Percentiles rank a stretch among this genome's conserved stretches.
These are phyloP conservation scores for Candida chilensis DNA, from an alignment of 805 yeast species.

Conservation along the genomic window DNA sequence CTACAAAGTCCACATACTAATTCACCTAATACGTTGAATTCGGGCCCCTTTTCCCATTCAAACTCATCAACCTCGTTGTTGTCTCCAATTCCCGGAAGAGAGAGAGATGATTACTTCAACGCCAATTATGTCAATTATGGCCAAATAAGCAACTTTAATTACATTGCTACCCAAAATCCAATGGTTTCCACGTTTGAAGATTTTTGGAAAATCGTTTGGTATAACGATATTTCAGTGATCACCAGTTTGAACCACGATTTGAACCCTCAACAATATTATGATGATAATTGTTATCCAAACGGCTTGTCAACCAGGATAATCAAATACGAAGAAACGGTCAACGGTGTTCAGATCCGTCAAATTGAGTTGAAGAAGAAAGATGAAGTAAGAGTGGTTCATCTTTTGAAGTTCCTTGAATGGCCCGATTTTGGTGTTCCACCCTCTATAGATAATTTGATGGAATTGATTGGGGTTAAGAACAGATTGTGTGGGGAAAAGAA, in stretches of 20 bases:
- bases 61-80: neutral
- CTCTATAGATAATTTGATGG: conserved; percentile 16
- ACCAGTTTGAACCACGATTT: conserved; percentile 21
- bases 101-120: conserved; percentile 30
- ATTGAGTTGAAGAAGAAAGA: conserved; percentile 2
- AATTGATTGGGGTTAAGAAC: conserved; percentile 22
- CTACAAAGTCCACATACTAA: too few relatives aligned
- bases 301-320: conserved; percentile 3
- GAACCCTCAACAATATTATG: conserved; percentile 9
- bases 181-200: conserved; percentile 28
- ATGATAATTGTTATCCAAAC: conserved; percentile 4
- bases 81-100: too few relatives aligned
- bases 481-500: conserved; percentile 8
- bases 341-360: conserved; percentile 2
- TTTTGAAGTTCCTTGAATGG: conserved; percentile 32
- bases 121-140: conserved; percentile 29
- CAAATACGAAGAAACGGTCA: conserved; percentile 2
- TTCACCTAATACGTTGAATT: conserved; percentile 6
- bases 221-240: conserved; percentile 22
- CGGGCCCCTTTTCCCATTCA: neutral
- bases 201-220: conserved; percentile 29
- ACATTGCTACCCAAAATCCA: conserved; percentile 39
- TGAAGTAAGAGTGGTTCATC: conserved; percentile 14
- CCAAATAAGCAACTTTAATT: conserved; percentile 12
- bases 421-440: conserved; percentile 37